Evolutionary conservation across 2,329 filamentous ascomycete genomes (phyloP), one percentile per base, ranked within the genome.

Genomic region (Elsinoe ampelina): DNA sequence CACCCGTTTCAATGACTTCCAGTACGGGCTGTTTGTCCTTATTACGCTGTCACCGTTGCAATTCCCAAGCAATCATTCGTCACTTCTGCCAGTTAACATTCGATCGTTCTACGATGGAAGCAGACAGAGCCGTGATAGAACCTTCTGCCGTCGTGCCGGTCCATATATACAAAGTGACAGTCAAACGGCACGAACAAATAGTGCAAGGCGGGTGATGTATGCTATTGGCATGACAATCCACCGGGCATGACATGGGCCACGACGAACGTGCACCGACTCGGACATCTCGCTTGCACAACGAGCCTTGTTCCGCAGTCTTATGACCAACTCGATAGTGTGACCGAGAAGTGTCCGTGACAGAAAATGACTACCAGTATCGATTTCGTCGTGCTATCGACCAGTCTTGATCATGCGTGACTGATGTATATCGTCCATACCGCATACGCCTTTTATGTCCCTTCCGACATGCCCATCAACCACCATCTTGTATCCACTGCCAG

Each of bases 1-100:
- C 48, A 52, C 48, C 48, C 48, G 48, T 52, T 52, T 36, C 35
- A 52, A 52, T 52, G 48, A 52, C 41, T 52, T 26, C 48, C 32
- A 52, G 48, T 52, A 39, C 35, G 48, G 48, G 32, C 26, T 34
- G 48, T 52, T 15, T 52, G 48, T 20, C 38, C 34, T 52, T 39
- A 39, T 52, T 52, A 34, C 38, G 19, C 48, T 39, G 48, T 39
- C 20, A 39, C 32, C 48, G 48, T 52, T 52, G 19, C 32, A 22
- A 10, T 52, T 15, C 26, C 20, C 32, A 17, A 15, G 19, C 19
- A 34, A 35, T 17, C 26, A 52, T 52, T 52, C 48, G 48, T 52
- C 48, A 52, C 32, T 26, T 39, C 30, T 26, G 15, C 17, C 48
- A 7, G 12, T 35, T 20, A 52, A 52, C 32, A 35, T 52, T 52